Percentiles rank a stretch among this genome's conserved stretches.
phyloP scores from a whole-genome alignment of 306 rosid genomes.

The Rubus idaeus region DNA sequence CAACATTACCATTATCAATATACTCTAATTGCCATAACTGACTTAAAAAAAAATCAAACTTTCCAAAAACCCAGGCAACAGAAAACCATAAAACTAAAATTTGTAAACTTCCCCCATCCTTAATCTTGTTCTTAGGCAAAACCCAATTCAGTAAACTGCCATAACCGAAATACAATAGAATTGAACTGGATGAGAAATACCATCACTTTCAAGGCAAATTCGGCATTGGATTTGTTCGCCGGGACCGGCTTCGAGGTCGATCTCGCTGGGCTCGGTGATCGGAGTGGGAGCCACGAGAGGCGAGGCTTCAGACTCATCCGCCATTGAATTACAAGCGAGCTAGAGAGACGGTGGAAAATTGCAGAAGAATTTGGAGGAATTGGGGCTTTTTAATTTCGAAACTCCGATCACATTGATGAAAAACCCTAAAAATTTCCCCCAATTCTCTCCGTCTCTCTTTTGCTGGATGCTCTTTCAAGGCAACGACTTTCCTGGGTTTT shows the following conservation, averaged over 20 bases:
- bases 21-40: not conserved
- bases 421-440: conserved; percentile 24
- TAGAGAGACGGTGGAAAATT: not conserved
- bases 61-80: not conserved
- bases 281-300: conserved; percentile 75
- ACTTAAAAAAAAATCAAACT: not conserved
- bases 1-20: not conserved
- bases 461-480: not conserved
- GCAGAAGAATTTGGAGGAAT: conserved; percentile 5
- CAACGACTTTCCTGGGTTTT: not conserved
- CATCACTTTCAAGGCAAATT: conserved; percentile 97
- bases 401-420: conserved; percentile 12
- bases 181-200: conserved; percentile 34
- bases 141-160: conserved; percentile 22
- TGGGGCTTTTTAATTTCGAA: not conserved
- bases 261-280: conserved; percentile 57
- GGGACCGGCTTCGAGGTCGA: conserved; percentile 99
- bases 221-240: conserved; percentile 95
- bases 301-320: conserved; percentile 67
- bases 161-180: conserved; percentile 3
- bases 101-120: not conserved
- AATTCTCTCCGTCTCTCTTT: not conserved
- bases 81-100: not conserved
- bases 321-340: conserved; percentile 47
- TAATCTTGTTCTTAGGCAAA: not conserved